Percentiles rank a stretch among this genome's conserved stretches.
These are phyloP conservation scores for Scenedesmus sp. DNA, from an alignment of 163 green algal genomes.

Conservation along the genomic window DNA sequence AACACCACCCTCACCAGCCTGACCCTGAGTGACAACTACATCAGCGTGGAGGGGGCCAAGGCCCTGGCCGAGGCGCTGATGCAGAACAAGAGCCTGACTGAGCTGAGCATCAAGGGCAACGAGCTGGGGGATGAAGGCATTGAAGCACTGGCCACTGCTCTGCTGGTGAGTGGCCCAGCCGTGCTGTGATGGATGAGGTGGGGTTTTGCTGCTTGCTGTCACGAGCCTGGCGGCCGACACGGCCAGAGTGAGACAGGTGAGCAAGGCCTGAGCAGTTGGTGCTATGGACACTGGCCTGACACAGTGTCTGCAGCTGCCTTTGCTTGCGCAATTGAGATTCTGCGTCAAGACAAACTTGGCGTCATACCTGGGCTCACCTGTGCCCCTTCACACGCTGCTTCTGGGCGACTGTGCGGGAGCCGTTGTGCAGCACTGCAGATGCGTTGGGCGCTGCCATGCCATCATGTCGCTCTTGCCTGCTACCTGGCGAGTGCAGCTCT, in stretches of 20 bases:
- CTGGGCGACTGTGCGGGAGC: no score
- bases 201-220: no score
- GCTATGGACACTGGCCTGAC: no score
- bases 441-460: no score
- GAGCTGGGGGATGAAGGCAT: conserved; percentile 92
- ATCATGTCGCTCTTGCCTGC: background rate
- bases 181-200: background rate
- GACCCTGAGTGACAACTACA: conserved; percentile 93
- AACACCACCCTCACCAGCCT: conserved; percentile 81
- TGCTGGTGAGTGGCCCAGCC: conserved; percentile 57
- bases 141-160: conserved; percentile 80
- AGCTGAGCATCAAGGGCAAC: conserved; percentile 95
- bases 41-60: conserved; percentile 66
- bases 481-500: background rate
- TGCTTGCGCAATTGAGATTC: no score
- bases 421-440: no score
- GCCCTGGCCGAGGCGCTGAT: conserved; percentile 86
- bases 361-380: no score
- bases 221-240: no score
- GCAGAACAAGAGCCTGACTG: conserved; percentile 82
- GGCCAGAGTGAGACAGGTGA: no score
- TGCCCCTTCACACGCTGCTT: background rate
- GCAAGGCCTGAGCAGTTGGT: no score
- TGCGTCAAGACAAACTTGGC: no score
- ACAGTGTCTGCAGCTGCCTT: no score